phyloP scores from a whole-genome alignment of 495 filamentous ascomycete genomes.

The Aspergillus hancockii region DNA sequence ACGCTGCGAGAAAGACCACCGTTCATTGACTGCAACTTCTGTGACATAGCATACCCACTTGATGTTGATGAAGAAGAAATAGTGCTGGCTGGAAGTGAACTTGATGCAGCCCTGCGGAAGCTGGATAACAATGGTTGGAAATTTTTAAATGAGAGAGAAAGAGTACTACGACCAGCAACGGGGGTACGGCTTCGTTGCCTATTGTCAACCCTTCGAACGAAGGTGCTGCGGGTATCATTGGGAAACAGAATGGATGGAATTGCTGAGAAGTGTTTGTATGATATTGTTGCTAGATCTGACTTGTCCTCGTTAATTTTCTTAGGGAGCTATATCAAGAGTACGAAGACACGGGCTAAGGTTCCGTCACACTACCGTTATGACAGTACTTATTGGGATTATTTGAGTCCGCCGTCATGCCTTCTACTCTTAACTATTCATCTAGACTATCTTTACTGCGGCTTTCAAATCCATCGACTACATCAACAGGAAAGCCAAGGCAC shows the following conservation, averaged over 20 bases:
- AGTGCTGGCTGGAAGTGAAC: not conserved
- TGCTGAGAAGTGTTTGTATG: not conserved
- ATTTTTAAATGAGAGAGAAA: not conserved
- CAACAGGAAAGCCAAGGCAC: not conserved
- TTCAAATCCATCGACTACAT: slow-evolving; percentile 7
- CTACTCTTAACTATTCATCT: slow-evolving; percentile 1
- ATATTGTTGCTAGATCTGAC: not conserved
- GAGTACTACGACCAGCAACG: not conserved
- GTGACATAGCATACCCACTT: not conserved
- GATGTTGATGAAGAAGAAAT: slow-evolving; percentile 6
- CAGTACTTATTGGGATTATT: not conserved
- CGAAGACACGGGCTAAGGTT: not conserved
- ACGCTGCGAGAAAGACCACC: slow-evolving; percentile 7
- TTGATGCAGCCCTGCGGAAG: not conserved
- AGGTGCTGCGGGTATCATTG: slow-evolving; percentile 4
- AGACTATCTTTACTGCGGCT: slow-evolving; percentile 7
- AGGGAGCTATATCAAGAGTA: not conserved
- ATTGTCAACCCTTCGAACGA: slow-evolving; percentile 1
- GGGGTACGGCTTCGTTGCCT: slow-evolving; percentile 7
- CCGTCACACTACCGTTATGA: slow-evolving; percentile 9
- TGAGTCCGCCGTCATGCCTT: not conserved
- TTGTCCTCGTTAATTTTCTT: not conserved
- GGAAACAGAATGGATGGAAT: not conserved
- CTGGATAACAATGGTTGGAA: slow-evolving; percentile 1
- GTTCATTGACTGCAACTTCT: slow-evolving; percentile 6